A percentile compares a stretch with the other conserved stretches of the same genome.
Evolutionary conservation across 1,284 basidiomycete species (phyloP).

Genomic region (Blastosporella zonata): DNA sequence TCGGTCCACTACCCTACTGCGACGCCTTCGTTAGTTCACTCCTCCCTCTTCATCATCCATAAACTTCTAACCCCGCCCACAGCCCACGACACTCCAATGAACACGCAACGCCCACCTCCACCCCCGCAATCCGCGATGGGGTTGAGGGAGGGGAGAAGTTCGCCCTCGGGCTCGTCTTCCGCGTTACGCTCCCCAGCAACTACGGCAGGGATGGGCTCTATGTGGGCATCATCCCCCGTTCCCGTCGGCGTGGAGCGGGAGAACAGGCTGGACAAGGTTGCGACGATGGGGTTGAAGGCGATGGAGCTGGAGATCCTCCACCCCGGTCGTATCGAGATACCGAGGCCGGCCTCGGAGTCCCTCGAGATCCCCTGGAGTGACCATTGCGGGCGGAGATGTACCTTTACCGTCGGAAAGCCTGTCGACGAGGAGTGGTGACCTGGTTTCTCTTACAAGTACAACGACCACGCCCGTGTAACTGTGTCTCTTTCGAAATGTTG

Average conservation of each 20-base stretch:
- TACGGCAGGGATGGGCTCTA: slow-evolving; percentile 33
- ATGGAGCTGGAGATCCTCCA: slow-evolving; percentile 32
- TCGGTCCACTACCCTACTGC: no score
- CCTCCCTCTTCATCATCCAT: no score
- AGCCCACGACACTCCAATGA: no score
- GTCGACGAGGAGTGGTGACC: not conserved
- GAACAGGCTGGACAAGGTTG: slow-evolving; percentile 42
- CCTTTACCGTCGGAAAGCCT: slow-evolving; percentile 22
- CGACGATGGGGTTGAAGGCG: slow-evolving; percentile 33
- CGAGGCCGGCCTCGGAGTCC: slow-evolving; percentile 25
- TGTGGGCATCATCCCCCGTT: slow-evolving; percentile 31
- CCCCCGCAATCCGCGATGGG: slow-evolving; percentile 21
- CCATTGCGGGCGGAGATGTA: slow-evolving; percentile 32
- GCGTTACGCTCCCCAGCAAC: slow-evolving; percentile 34
- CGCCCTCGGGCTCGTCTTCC: slow-evolving; percentile 29
- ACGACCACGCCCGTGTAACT: no score
- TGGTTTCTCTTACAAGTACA: no score
- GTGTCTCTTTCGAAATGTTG: no score
- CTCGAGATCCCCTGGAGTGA: slow-evolving; percentile 31
- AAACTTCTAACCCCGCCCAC: no score
- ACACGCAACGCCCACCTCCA: no score
- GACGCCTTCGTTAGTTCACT: no score
- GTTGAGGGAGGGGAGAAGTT: slow-evolving; percentile 26
- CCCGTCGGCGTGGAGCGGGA: slow-evolving; percentile 25
- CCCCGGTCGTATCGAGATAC: slow-evolving; percentile 33